Conservation (phyloP, 148 eudicot species). For the Camellia japonica region DNA sequence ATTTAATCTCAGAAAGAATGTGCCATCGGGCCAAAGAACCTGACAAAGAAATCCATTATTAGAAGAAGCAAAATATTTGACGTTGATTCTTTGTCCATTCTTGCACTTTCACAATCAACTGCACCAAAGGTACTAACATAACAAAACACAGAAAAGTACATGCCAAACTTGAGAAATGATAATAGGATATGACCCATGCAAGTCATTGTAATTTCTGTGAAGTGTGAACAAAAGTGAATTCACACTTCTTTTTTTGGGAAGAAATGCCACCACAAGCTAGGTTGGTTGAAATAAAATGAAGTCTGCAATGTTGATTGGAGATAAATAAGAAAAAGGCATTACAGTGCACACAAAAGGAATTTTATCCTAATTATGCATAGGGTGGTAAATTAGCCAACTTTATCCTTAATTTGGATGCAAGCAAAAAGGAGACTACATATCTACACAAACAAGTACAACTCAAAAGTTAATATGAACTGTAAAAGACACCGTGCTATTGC, state of each 20-base stretch:
- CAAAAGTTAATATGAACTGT: background rate
- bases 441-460: background rate
- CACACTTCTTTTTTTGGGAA: no score
- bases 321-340: background rate
- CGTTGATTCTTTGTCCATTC: background rate
- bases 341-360: background rate
- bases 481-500: conserved; percentile 1
- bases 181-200: background rate
- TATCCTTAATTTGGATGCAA: background rate
- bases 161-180: background rate
- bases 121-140: background rate
- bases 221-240: background rate
- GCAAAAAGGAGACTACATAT: no score
- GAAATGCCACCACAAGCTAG: background rate
- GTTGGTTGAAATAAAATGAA: background rate
- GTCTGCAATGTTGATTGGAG: background rate
- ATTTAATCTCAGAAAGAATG: conserved; percentile 60
- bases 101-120: background rate
- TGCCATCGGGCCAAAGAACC: conserved; percentile 94
- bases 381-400: background rate
- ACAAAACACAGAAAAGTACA: background rate
- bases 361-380: background rate
- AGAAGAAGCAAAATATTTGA: conserved; percentile 9
- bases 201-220: background rate
- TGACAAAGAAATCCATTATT: conserved; percentile 24